A percentile compares a stretch with the other conserved stretches of the same genome.
phyloP scores from a whole-genome alignment of 2,329 filamentous ascomycete genomes.

The Xylaria sp. region DNA sequence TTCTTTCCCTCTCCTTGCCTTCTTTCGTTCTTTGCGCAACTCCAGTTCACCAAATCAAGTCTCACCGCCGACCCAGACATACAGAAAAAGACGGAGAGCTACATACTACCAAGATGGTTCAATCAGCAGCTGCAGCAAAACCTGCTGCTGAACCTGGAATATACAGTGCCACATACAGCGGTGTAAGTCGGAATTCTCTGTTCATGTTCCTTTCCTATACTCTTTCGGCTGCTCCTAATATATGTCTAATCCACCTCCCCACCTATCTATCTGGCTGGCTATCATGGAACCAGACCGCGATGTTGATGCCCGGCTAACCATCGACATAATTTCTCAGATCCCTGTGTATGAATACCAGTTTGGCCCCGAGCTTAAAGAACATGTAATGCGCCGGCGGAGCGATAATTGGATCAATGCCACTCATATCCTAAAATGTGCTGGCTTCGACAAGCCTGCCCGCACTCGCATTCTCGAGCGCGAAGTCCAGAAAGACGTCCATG shows the following conservation, averaged over 20 bases:
- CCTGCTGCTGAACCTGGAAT: constrained; percentile 59
- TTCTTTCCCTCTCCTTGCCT: not conserved
- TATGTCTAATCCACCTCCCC: not conserved
- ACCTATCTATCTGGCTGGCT: no score
- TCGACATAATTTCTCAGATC: constrained; percentile 66
- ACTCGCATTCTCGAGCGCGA: constrained; percentile 96
- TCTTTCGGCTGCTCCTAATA: constrained; percentile 13
- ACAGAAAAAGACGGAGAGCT: not conserved
- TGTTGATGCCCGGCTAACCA: constrained; percentile 3
- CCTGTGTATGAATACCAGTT: constrained; percentile 95
- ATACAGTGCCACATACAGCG: constrained; percentile 76
- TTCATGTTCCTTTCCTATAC: constrained; percentile 10
- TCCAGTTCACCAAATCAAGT: not conserved
- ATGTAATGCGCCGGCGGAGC: constrained; percentile 93
- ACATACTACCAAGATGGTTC: constrained; percentile 32
- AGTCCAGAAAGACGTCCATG: constrained; percentile 94
- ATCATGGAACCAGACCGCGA: not conserved
- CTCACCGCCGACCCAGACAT: not conserved
- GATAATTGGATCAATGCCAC: constrained; percentile 99
- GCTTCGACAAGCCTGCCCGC: constrained; percentile 95
- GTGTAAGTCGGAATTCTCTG: constrained; percentile 61
- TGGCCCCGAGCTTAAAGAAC: constrained; percentile 78
- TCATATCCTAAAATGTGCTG: constrained; percentile 95
- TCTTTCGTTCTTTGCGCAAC: not conserved
- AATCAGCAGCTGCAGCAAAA: constrained; percentile 50